Evolutionary conservation across 805 yeast species (phyloP).

Genomic region (Blastobotrys chiropterorum): DNA sequence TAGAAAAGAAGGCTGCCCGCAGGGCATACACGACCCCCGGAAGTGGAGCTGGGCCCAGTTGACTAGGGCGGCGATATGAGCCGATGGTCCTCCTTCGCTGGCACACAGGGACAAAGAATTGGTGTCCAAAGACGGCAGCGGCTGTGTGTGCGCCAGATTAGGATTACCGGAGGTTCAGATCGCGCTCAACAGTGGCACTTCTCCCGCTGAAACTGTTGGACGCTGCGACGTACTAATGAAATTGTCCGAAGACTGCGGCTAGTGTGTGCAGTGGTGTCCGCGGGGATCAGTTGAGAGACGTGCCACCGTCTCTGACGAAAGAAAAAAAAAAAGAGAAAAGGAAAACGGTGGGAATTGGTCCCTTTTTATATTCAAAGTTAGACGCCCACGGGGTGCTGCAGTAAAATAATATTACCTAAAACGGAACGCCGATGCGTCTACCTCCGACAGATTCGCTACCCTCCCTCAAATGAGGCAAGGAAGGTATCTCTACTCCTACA

Average conservation of each 20-base stretch:
- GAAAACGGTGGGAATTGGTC: background rate
- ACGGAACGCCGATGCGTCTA: no score
- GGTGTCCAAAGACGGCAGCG: no score
- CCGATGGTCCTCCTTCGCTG: no score
- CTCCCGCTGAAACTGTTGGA: background rate
- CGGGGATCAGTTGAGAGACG: background rate
- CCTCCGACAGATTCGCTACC: no score
- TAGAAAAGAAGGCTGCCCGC: background rate
- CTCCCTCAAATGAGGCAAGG: no score
- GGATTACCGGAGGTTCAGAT: no score
- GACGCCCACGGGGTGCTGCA: background rate
- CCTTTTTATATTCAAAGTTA: background rate
- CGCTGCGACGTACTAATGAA: background rate
- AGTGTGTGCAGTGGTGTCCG: background rate
- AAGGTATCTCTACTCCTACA: no score
- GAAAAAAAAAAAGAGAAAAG: no score
- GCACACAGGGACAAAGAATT: no score
- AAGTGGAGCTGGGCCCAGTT: background rate
- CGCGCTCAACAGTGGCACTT: background rate
- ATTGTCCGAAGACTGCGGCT: no score
- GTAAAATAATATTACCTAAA: background rate
- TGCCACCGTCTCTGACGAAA: background rate
- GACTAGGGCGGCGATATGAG: background rate
- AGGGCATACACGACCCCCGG: background rate
- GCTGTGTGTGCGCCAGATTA: no score